A percentile compares a stretch with the other conserved stretches of the same genome.
Evolutionary conservation across 345 rosid species (phyloP).

Genomic region (Physaria fendleri): DNA sequence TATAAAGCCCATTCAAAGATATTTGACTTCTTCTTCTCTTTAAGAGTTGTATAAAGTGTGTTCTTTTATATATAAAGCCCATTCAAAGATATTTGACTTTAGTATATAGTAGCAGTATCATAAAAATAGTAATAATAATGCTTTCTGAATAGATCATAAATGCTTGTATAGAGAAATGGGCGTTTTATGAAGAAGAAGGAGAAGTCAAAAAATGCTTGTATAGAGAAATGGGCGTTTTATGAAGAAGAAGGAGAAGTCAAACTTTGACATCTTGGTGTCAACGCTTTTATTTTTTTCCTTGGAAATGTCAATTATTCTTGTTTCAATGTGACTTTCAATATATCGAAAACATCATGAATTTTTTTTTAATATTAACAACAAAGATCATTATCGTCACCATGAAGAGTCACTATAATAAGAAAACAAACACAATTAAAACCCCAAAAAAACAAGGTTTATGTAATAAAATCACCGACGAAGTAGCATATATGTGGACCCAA

Average conservation of each 20-base stretch:
- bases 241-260: slow-evolving; percentile 22
- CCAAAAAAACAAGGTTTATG: neutral
- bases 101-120: neutral
- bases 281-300: slow-evolving; percentile 25
- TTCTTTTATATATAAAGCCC: neutral
- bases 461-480: slow-evolving; percentile 23
- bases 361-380: too few relatives aligned
- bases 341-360: neutral
- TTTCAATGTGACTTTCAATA: slow-evolving; percentile 16
- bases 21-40: slow-evolving; percentile 7
- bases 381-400: too few relatives aligned
- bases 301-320: slow-evolving; percentile 17
- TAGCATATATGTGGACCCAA: slow-evolving; percentile 6
- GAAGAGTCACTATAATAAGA: too few relatives aligned
- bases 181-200: slow-evolving; percentile 7
- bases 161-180: slow-evolving; percentile 31
- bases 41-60: neutral
- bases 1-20: too few relatives aligned
- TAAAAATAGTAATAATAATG: slow-evolving; percentile 8
- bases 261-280: slow-evolving; percentile 32
- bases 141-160: slow-evolving; percentile 25
- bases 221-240: too few relatives aligned
- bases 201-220: too few relatives aligned
- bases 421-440: too few relatives aligned
- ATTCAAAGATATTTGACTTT: slow-evolving; percentile 23